Evolutionary conservation across 139 green algal genomes (phyloP).

Genomic region (Picochlorum sp.): DNA sequence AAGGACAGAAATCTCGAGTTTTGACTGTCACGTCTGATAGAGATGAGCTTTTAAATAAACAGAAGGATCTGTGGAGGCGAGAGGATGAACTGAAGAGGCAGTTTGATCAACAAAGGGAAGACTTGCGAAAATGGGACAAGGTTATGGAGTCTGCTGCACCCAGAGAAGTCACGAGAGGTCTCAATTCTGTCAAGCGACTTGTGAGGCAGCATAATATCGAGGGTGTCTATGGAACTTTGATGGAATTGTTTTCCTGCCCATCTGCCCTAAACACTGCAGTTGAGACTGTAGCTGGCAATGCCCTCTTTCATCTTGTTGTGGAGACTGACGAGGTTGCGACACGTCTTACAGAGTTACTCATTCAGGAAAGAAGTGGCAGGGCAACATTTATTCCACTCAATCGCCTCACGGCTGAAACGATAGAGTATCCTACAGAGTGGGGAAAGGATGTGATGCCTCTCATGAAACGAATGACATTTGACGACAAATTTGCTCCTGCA

Average conservation of each 20-base stretch:
- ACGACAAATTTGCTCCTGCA: constrained; percentile 47
- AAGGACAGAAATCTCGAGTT: constrained; percentile 11
- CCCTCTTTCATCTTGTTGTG: constrained; percentile 70
- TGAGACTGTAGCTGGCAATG: constrained; percentile 65
- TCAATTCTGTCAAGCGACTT: constrained; percentile 50
- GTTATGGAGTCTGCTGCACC: constrained; percentile 38
- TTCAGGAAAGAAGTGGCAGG: constrained; percentile 56
- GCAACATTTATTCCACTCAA: constrained; percentile 95
- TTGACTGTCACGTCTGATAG: constrained; percentile 5
- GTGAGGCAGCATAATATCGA: constrained; percentile 51
- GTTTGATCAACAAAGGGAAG: constrained; percentile 9
- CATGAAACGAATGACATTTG: constrained; percentile 57
- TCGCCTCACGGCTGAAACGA: constrained; percentile 27
- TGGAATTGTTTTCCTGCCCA: constrained; percentile 79
- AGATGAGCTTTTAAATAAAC: constrained; percentile 30
- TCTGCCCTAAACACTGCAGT: constrained; percentile 68
- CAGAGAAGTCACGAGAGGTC: constrained; percentile 55
- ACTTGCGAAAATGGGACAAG: constrained; percentile 13
- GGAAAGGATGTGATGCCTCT: constrained; percentile 66
- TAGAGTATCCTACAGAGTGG: constrained; percentile 44
- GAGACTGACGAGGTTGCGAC: constrained; percentile 70
- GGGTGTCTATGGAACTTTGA: constrained; percentile 81
- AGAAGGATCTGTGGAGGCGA: constrained; percentile 45
- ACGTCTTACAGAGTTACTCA: constrained; percentile 57
- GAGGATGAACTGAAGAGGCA: constrained; percentile 31